Base-by-base conservation (phyloP, 192 early-diverging fungal species). In the Entomortierella lignicola region DNA sequence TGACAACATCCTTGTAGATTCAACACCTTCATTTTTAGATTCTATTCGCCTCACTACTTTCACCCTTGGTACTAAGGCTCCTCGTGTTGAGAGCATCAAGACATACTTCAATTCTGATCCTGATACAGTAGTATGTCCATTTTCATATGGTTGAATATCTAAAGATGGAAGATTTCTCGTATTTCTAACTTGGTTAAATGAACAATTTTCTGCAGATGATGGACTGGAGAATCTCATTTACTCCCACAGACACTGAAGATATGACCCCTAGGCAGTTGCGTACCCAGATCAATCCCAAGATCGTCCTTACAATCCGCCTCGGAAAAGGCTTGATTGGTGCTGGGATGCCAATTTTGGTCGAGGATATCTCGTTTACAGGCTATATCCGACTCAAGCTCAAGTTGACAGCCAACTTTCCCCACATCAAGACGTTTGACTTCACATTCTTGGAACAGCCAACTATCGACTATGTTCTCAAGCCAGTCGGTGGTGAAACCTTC, bases 151-250 rank as follows among this genome's bases (percentile, higher is more conserved):
- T n/a, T n/a, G n/a, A n/a, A n/a, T n/a, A n/a, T n/a, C n/a, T n/a
- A n/a, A n/a, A n/a, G n/a, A n/a, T n/a, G n/a, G n/a, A n/a, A n/a
- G n/a, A n/a, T n/a, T n/a, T n/a, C n/a, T n/a, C n/a, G n/a, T n/a
- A n/a, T n/a, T n/a, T n/a, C n/a, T n/a, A n/a, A n/a, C n/a, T n/a
- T n/a, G n/a, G n/a, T n/a, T n/a, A n/a, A n/a, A n/a, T n/a, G n/a
- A n/a, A n/a, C n/a, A n/a, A n/a, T n/a, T n/a, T n/a, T n/a, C n/a
- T n/a, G n/a, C n/a, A 50, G 86, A 75, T 93, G 55, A 96, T 97
- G 95, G 95, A 97, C 85, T 96, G 91, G 93, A 92, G 91, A 62
- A 84, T 95, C 15, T 88, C 90, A 44, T 96, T 96, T 75, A 89
- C 87, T 44, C 95, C 95, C 11, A 92, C 94, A 59, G 95, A 96